Conservation (phyloP, 208 protist species). For the Phytomonas francai region DNA sequence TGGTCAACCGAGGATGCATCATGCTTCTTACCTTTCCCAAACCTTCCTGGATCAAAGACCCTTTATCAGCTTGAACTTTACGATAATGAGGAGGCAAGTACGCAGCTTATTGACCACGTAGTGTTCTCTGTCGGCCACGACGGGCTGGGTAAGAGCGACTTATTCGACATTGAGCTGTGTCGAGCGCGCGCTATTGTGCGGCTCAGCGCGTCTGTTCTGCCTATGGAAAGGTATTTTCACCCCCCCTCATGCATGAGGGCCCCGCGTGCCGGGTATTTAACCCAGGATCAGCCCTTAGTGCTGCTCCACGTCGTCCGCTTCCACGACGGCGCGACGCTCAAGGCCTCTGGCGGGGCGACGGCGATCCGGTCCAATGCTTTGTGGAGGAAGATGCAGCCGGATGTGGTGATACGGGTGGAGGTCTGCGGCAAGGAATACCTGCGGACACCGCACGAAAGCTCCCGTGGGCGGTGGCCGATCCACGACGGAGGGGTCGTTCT, state of each 20-base stretch:
- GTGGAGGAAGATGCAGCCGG: slow-evolving; percentile 38
- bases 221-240: background rate
- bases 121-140: slow-evolving; percentile 34
- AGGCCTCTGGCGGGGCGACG: slow-evolving; percentile 5
- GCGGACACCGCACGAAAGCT: slow-evolving; percentile 34
- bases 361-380: background rate
- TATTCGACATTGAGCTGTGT: slow-evolving; percentile 35
- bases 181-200: slow-evolving; percentile 27
- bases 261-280: background rate
- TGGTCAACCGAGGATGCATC: slow-evolving; percentile 53
- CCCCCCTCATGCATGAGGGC: background rate
- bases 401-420: slow-evolving; percentile 39
- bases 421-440: slow-evolving; percentile 29
- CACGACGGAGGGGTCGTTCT: slow-evolving; percentile 26
- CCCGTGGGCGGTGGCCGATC: slow-evolving; percentile 19
- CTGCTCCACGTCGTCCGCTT: slow-evolving; percentile 15
- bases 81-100: slow-evolving; percentile 57
- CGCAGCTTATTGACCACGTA: slow-evolving; percentile 31
- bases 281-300: background rate
- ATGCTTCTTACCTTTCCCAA: slow-evolving; percentile 67
- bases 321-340: slow-evolving; percentile 22
- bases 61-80: slow-evolving; percentile 67
- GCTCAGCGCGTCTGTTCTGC: slow-evolving; percentile 10
- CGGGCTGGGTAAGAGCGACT: slow-evolving; percentile 30
- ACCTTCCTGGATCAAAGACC: slow-evolving; percentile 35